Evolutionary conservation across 2,329 filamentous ascomycete genomes (phyloP).

Genomic region (Fusarium pseudonygamai): DNA sequence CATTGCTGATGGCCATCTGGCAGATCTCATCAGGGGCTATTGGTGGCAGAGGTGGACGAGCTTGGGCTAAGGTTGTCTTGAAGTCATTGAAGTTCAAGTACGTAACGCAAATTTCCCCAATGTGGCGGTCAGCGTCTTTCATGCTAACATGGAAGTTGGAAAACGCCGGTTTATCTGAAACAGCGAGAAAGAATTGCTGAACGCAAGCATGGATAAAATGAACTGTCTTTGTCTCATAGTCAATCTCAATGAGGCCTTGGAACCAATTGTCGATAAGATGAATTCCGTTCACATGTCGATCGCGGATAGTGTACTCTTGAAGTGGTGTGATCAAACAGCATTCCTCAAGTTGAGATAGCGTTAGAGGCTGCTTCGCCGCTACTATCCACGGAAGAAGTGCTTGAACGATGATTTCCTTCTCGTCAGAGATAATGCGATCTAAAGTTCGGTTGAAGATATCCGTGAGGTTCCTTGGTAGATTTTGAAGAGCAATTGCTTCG

Average conservation of each 20-base stretch:
- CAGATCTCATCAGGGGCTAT: neutral
- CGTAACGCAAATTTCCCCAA: accelerated
- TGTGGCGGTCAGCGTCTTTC: accelerated
- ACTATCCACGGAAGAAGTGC: neutral
- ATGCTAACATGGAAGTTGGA: accelerated
- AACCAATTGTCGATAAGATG: neutral
- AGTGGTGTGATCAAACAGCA: neutral
- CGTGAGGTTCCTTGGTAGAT: neutral
- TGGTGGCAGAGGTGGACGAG: accelerated
- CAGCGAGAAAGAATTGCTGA: neutral
- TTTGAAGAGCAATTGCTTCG: accelerated
- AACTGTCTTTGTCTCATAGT: neutral
- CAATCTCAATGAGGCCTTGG: neutral
- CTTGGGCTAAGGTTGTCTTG: accelerated
- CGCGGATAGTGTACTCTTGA: neutral
- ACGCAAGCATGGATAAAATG: neutral
- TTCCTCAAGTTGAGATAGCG: neutral
- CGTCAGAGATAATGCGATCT: accelerated
- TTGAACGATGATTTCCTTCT: accelerated
- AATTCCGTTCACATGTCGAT: neutral
- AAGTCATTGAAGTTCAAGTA: neutral
- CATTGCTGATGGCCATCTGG: neutral
- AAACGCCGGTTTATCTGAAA: accelerated
- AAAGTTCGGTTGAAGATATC: accelerated
- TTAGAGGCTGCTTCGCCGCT: accelerated